Evolutionary conservation across 495 filamentous ascomycete genomes (phyloP).

Genomic region (Neurospora sp.): DNA sequence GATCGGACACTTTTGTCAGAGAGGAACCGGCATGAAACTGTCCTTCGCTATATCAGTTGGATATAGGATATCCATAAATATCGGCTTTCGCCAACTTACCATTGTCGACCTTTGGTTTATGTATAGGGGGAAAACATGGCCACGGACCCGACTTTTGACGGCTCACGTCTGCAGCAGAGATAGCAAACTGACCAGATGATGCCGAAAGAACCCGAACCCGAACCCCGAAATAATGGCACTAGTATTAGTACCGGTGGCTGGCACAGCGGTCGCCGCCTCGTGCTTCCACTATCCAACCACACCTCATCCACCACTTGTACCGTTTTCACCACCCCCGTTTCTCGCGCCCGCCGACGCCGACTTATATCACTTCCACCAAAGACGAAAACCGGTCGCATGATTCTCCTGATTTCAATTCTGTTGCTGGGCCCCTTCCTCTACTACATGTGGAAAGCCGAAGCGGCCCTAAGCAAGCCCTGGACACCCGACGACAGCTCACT

Average conservation of each 20-base stretch:
- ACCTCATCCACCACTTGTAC: neutral
- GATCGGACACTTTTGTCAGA: neutral
- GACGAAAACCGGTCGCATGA: conserved; percentile 12
- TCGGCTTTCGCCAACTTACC: neutral
- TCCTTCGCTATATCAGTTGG: neutral
- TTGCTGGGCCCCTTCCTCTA: conserved; percentile 23
- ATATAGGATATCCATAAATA: neutral
- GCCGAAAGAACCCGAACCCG: neutral
- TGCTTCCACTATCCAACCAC: neutral
- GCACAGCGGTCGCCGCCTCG: neutral
- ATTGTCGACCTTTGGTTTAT: neutral
- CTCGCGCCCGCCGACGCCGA: neutral
- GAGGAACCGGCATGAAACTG: neutral
- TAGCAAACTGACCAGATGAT: neutral
- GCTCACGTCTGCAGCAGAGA: neutral
- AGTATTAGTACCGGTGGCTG: neutral
- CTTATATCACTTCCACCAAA: neutral
- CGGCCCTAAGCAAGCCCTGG: conserved; percentile 30
- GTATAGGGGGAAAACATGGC: neutral
- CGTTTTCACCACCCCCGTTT: neutral
- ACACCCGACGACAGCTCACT: conserved; percentile 25
- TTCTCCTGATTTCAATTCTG: conserved; percentile 23
- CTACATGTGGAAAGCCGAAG: conserved; percentile 31
- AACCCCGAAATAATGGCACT: neutral
- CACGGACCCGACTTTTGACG: neutral